Evolutionary conservation across 2,329 filamentous ascomycete genomes (phyloP).

Genomic region (Cryphonectria parasitica): DNA sequence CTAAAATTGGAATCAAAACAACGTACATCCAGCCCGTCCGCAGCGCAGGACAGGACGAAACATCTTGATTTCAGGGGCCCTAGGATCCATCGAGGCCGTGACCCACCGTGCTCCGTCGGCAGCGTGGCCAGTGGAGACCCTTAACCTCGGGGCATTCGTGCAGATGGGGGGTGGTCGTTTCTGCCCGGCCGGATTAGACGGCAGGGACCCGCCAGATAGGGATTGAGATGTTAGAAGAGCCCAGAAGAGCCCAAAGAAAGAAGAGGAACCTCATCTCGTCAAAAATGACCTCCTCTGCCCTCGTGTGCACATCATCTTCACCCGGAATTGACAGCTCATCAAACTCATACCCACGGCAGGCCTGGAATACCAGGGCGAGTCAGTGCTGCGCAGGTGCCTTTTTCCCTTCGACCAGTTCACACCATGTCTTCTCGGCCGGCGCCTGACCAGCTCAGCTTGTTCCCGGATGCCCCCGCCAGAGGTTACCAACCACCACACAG

Average conservation of each 20-base stretch:
- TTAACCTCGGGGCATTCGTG: background rate
- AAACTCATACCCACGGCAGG: slow-evolving; percentile 4
- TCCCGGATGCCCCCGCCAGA: background rate
- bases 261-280: background rate
- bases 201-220: background rate
- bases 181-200: slow-evolving; percentile 3
- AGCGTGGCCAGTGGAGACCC: slow-evolving; percentile 4
- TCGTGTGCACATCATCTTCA: background rate
- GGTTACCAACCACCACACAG: slow-evolving; percentile 12
- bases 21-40: background rate
- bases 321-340: background rate
- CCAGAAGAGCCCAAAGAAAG: background rate
- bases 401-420: background rate
- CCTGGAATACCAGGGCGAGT: background rate
- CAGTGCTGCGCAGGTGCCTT: background rate
- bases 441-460: background rate
- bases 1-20: background rate
- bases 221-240: background rate
- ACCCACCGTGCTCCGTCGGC: slow-evolving; percentile 1
- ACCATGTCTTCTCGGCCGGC: slow-evolving; percentile 3
- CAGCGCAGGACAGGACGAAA: background rate
- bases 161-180: background rate
- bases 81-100: background rate
- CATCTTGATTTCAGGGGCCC: slow-evolving; percentile 4
- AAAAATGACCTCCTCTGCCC: slow-evolving; percentile 6